Percentiles rank a stretch among this genome's conserved stretches.
These are phyloP conservation scores for Penicillium sp. DNA, from an alignment of 2,329 filamentous ascomycete genomes.

Conservation along the genomic window DNA sequence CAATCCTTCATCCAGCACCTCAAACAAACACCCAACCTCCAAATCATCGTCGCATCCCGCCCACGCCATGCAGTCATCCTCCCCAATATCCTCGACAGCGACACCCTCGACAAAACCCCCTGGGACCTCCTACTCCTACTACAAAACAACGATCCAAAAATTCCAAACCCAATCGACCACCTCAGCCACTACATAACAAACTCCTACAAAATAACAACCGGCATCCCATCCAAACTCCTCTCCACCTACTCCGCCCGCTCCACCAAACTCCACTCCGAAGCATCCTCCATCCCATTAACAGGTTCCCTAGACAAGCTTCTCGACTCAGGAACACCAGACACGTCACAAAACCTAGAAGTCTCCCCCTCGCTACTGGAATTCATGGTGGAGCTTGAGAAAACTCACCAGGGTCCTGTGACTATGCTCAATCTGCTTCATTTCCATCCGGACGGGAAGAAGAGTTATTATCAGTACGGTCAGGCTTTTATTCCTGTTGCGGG, in stretches of 20 bases:
- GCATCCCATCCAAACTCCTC: conserved; percentile 37
- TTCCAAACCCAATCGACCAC: conserved; percentile 21
- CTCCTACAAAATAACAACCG: conserved; percentile 33
- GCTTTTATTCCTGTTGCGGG: conserved; percentile 46
- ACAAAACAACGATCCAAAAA: background rate
- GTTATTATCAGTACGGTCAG: conserved; percentile 56
- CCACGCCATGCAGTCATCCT: conserved; percentile 36
- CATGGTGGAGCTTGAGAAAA: conserved; percentile 37
- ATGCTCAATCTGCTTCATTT: conserved; percentile 64
- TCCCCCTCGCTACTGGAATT: conserved; percentile 50
- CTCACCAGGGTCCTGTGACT: conserved; percentile 48
- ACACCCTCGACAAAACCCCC: conserved; percentile 23
- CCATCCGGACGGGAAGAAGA: conserved; percentile 47
- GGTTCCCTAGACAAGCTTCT: conserved; percentile 25
- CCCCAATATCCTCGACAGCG: conserved; percentile 30
- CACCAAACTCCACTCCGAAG: conserved; percentile 17
- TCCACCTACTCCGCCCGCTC: conserved; percentile 25
- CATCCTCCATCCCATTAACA: conserved; percentile 21
- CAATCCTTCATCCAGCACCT: conserved; percentile 29
- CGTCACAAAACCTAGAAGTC: conserved; percentile 53
- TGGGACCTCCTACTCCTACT: conserved; percentile 40
- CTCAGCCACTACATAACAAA: conserved; percentile 15
- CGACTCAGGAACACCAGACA: conserved; percentile 26
- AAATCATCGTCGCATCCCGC: conserved; percentile 35
- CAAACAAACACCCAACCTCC: conserved; percentile 18